These are phyloP conservation scores for Phytomonas sp. DNA, from an alignment of 208 protist species.

Conservation along the genomic window DNA sequence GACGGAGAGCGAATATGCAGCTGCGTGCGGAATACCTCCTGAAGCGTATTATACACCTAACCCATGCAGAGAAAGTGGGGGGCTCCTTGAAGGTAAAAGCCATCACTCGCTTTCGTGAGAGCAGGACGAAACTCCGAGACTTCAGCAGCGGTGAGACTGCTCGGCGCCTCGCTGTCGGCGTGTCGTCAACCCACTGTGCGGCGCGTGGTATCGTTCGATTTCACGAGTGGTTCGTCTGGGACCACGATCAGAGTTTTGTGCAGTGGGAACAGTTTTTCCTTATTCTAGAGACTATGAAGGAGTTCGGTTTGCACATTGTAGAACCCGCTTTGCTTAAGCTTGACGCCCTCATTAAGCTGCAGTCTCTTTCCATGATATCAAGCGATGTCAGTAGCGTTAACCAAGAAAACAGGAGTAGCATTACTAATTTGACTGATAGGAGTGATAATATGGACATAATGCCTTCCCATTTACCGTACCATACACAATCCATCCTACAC, in stretches of 20 bases:
- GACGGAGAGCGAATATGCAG: constrained; percentile 62
- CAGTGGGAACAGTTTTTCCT: constrained; percentile 73
- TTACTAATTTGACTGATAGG: not conserved
- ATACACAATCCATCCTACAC: constrained; percentile 22
- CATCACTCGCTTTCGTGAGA: too few species aligned
- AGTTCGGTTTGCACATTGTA: constrained; percentile 84
- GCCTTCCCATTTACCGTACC: not conserved
- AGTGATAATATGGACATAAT: not conserved
- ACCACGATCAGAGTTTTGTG: not conserved
- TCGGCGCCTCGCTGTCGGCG: not conserved
- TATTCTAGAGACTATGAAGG: constrained; percentile 69
- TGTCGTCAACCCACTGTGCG: not conserved
- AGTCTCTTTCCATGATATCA: constrained; percentile 15
- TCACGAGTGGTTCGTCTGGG: not conserved
- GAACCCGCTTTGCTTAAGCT: constrained; percentile 59
- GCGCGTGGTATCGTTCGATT: not conserved
- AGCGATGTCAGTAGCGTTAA: not conserved
- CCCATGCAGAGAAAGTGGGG: constrained; percentile 10
- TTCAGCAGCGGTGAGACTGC: not conserved
- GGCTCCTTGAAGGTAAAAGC: too few species aligned
- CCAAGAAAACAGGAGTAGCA: not conserved
- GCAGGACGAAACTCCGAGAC: too few species aligned
- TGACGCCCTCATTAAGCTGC: constrained; percentile 40
- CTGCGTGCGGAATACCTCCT: constrained; percentile 69
- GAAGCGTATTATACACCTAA: constrained; percentile 75